Percentiles rank a stretch among this genome's conserved stretches.
These are phyloP conservation scores for Penicillium parvum DNA, from an alignment of 495 filamentous ascomycete species.

Conservation along the genomic window DNA sequence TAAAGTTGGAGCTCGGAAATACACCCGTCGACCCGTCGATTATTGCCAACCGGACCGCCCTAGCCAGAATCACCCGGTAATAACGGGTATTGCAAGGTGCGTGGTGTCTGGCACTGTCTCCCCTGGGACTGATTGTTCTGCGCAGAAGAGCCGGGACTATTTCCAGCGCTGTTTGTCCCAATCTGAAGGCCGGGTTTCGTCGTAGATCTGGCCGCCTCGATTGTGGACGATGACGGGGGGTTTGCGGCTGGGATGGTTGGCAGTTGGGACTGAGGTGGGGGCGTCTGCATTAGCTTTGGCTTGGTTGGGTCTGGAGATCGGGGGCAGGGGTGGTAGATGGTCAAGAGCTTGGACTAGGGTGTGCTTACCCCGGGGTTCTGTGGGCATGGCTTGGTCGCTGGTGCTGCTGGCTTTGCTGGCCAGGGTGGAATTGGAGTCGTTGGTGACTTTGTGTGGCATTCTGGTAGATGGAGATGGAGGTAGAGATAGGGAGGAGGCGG, in stretches of 20 bases:
- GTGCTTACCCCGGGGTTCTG: slow-evolving; percentile 38
- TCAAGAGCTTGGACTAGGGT: background rate
- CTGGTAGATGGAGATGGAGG: slow-evolving; percentile 2
- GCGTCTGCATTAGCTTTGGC: slow-evolving; percentile 22
- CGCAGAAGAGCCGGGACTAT: no score
- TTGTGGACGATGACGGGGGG: slow-evolving; percentile 42
- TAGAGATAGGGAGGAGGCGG: slow-evolving; percentile 1
- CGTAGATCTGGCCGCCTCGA: slow-evolving; percentile 43
- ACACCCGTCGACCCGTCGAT: no score
- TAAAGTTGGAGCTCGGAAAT: no score
- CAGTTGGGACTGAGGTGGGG: slow-evolving; percentile 7
- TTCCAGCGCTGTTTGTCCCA: slow-evolving; percentile 51
- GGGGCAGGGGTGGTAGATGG: background rate
- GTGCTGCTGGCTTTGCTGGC: slow-evolving; percentile 38
- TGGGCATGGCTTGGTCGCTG: slow-evolving; percentile 32
- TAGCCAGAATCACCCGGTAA: no score
- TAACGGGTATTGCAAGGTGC: no score
- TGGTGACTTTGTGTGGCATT: slow-evolving; percentile 44
- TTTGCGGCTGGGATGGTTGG: slow-evolving; percentile 32
- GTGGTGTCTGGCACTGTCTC: no score
- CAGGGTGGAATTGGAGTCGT: slow-evolving; percentile 43
- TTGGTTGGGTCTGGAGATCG: slow-evolving; percentile 21
- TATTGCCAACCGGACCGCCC: no score
- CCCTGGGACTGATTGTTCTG: no score
- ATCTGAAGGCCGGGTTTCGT: slow-evolving; percentile 44